Conservation (phyloP, 2,329 filamentous ascomycete species). For the Coniochaeta sp. region DNA sequence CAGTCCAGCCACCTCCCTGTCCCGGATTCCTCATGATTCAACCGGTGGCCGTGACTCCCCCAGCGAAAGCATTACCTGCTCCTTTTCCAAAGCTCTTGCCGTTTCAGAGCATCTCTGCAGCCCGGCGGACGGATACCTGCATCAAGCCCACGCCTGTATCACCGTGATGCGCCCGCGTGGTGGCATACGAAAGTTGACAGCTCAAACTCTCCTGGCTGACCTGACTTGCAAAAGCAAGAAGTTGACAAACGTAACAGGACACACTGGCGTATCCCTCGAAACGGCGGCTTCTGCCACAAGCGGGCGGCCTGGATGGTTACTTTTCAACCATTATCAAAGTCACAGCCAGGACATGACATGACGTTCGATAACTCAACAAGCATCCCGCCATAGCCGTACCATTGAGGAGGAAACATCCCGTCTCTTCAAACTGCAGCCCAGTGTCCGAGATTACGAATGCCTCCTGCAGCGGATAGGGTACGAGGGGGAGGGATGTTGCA, state of each 20-base stretch:
- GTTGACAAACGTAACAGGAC: background rate
- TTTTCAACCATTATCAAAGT: too few species aligned
- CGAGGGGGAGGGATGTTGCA: background rate
- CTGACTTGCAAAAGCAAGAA: background rate
- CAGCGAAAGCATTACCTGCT: too few species aligned
- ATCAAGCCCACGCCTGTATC: background rate
- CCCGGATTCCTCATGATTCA: too few species aligned
- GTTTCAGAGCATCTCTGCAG: background rate
- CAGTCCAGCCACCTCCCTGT: too few species aligned
- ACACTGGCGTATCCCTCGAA: background rate
- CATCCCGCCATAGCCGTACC: background rate
- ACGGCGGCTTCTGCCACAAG: too few species aligned
- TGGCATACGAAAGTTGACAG: background rate
- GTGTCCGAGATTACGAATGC: background rate
- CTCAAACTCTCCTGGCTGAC: background rate
- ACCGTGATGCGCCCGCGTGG: background rate
- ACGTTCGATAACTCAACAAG: background rate
- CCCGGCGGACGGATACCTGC: background rate
- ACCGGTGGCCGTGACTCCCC: too few species aligned
- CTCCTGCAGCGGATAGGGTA: background rate
- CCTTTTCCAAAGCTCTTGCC: background rate
- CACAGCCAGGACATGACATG: too few species aligned
- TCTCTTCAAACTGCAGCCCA: background rate
- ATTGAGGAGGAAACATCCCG: background rate
- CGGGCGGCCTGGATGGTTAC: too few species aligned